Evolutionary conservation across 2,329 filamentous ascomycete species (phyloP), one percentile per base, ranked within the genome.

Genomic region (Fusarium udum): DNA sequence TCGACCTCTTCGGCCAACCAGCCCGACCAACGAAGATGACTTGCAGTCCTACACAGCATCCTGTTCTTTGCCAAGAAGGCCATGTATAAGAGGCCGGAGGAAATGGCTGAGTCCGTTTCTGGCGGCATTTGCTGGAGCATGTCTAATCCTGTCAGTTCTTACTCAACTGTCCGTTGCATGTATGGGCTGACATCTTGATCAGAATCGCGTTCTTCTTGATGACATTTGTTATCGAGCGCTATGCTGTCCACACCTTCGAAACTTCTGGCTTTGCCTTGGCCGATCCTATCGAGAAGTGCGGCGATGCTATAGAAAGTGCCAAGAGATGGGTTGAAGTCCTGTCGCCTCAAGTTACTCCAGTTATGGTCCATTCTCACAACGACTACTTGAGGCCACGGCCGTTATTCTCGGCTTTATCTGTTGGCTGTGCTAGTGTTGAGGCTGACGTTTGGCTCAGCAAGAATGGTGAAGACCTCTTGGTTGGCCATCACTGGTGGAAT

Each of bases 321-420:
- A 53, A 57, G 22, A 48, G 67, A 59, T 77, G 75, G 75, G 71
- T 68, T 14, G 32, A 73, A 14, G 56, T 61, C 20, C 11, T 77
- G 13, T 75, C 75, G 4, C 49, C 67, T 31, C 52, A 59, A 7
- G 75, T 77, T 9, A 53, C 71, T 3, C 75, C 75, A 8, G 65
- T 61, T 6, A 77, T 74, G 72, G 72, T 73, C 64, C 90, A 92
- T 78, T 91, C 88, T 2, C 91, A 92, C 77, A 92, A 92, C 76
- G 91, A 93, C 79, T 93, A 93, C 80, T 89, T 88, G 88, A 85
- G 90, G 46, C 85, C 84, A 15, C 84, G 89, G 2, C 91, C 91
- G 0, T 82, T 93, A 11, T 92, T 88, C 75, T 88, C 89, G 6
- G 91, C 91, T 24, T 81, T 91, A 3, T 81, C 84, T 13, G 86